Percentiles rank a stretch among this genome's conserved stretches.
Evolutionary conservation across 208 protist genomes (phyloP).

Genomic region (Strigomonas oncopelti): DNA sequence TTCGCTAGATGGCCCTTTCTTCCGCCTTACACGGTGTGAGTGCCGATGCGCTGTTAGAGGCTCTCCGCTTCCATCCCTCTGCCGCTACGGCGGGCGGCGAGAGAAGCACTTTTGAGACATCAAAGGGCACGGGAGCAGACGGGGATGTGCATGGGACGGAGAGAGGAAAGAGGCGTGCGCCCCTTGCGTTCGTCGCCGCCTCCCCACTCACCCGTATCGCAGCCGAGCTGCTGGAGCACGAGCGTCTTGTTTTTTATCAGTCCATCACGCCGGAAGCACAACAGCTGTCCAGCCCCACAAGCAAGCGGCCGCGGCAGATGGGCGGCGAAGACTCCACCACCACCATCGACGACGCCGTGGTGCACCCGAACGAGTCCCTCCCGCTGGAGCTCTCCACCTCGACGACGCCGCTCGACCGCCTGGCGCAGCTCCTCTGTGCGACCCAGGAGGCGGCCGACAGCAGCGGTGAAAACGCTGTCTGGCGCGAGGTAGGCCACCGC

Average conservation of each 20-base stretch:
- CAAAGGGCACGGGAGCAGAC: background rate
- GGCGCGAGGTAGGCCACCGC: background rate
- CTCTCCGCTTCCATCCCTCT: no score
- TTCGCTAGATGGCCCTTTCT: no score
- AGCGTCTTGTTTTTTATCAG: conserved; percentile 32
- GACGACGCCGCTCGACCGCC: conserved; percentile 20
- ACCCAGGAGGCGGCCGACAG: background rate
- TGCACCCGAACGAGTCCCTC: conserved; percentile 13
- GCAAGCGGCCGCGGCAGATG: no score
- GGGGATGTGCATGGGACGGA: background rate
- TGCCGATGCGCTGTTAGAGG: no score
- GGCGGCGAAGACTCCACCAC: background rate
- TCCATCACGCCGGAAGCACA: background rate
- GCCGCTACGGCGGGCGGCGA: no score
- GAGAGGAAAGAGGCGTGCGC: conserved; percentile 20
- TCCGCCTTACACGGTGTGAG: no score
- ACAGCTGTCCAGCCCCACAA: no score
- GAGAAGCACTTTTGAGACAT: no score
- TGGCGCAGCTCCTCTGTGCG: conserved; percentile 14
- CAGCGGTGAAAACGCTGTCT: background rate
- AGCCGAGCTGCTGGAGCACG: conserved; percentile 32
- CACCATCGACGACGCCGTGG: background rate
- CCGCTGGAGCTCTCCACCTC: conserved; percentile 28
- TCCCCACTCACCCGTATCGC: conserved; percentile 35
- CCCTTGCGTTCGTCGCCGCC: conserved; percentile 36